Base-by-base conservation (phyloP, 495 filamentous ascomycete species). In the Xylaria longipes region DNA sequence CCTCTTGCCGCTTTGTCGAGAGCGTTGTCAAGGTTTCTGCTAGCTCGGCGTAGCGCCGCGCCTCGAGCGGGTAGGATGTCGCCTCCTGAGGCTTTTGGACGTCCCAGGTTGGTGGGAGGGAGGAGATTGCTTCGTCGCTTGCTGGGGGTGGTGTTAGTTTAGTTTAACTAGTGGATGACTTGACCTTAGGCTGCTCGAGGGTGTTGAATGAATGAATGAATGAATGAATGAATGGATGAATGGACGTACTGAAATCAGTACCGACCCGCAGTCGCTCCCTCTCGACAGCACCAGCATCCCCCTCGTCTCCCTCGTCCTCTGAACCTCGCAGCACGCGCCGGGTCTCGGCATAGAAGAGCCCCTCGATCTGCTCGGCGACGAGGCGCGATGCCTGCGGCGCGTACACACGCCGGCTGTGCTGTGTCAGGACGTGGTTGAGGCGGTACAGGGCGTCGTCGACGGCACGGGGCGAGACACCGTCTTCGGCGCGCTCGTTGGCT, bases 331-430 rank as follows among this genome's bases (percentile, higher is more conserved):
- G 69, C 20, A 73, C 76, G 72, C 80, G 75, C 72, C 80, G 82
- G 33, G 85, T 84, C 2, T 79, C 81, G 48, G 87, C 85, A 76
- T 89, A 90, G 76, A 95, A 96, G 64, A 95, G 80, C 64, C 81
- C 82, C 74, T 94, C 89, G 54, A 97, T 90, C 83, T 97, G 93
- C 80, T 94, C 91, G 29, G 92, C 93, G 50, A 97, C 87, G 81
- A 94, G 91, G 45, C 93, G 88, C 68, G 90, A 88, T 0, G 92
- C 89, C 74, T 95, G 92, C 0, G 91, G 88, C 15, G 90, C 88
- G 81, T 95, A 95, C 20, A 89, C 90, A 43, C 90, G 84, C 39
- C 89, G 90, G 71, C 87, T 86, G 79, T 97, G 94, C 71, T 92
- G 90, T 66, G 87, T 88, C 46, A 94, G 82, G 29, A 83, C 81